These are phyloP conservation scores for Linanthus parryae DNA, from an alignment of 148 eudicot species.

Conservation along the genomic window DNA sequence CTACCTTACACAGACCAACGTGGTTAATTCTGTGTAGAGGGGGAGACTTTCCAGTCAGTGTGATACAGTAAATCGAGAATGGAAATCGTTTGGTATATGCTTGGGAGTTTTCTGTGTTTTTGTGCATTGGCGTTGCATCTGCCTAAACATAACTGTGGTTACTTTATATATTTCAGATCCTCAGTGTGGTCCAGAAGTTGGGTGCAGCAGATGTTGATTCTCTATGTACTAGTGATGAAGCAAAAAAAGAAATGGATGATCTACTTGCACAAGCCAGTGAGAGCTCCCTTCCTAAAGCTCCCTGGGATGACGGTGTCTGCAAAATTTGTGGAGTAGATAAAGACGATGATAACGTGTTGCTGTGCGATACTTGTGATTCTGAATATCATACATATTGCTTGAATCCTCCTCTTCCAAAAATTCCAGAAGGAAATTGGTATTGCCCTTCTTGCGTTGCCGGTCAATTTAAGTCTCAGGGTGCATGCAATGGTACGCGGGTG, in stretches of 20 bases:
- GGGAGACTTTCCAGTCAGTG: too few species aligned
- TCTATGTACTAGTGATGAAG: slow-evolving; percentile 15
- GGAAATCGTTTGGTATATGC: neutral
- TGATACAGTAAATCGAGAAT: neutral
- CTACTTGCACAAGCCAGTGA: slow-evolving; percentile 19
- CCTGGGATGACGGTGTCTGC: slow-evolving; percentile 59
- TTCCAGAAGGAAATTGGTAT: slow-evolving; percentile 56
- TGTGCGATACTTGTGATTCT: slow-evolving; percentile 58
- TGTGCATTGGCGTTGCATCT: too few species aligned
- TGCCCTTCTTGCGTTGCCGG: slow-evolving; percentile 51
- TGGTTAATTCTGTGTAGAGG: neutral
- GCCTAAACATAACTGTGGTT: too few species aligned
- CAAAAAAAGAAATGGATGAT: slow-evolving; percentile 30
- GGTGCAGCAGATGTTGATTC: slow-evolving; percentile 11
- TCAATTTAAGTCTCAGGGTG: slow-evolving; percentile 14
- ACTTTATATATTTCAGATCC: slow-evolving; percentile 34
- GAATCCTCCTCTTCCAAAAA: slow-evolving; percentile 46
- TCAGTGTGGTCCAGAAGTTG: slow-evolving; percentile 27
- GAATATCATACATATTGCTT: slow-evolving; percentile 56
- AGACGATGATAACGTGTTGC: slow-evolving; percentile 45
- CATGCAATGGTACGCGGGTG: slow-evolving; percentile 18
- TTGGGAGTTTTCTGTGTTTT: too few species aligned
- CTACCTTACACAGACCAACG: neutral
- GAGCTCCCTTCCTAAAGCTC: slow-evolving; percentile 45
- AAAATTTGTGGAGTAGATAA: slow-evolving; percentile 55